Percentiles rank a stretch among this genome's conserved stretches.
Evolutionary conservation across 2,329 filamentous ascomycete species (phyloP).

Genomic region (Bipolaris cookei): DNA sequence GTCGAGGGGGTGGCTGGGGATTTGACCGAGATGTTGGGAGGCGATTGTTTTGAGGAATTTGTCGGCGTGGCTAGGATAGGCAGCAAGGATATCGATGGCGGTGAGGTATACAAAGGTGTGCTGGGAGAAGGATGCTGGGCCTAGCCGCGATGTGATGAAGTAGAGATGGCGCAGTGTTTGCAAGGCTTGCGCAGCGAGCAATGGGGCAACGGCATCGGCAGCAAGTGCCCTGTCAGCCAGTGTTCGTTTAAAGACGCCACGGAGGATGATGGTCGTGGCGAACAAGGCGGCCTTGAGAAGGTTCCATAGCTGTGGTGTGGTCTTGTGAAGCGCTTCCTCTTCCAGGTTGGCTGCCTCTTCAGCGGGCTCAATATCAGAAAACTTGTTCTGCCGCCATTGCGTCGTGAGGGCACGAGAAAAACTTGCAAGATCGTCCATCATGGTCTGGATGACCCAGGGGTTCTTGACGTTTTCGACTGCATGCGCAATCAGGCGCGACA

Average conservation of each 20-base stretch:
- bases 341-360: slow-evolving; percentile 70
- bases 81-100: slow-evolving; percentile 78
- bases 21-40: slow-evolving; percentile 60
- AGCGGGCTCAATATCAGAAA: slow-evolving; percentile 73
- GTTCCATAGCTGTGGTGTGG: slow-evolving; percentile 76
- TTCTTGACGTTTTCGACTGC: slow-evolving; percentile 65
- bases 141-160: slow-evolving; percentile 79
- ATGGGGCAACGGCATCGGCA: slow-evolving; percentile 64
- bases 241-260: slow-evolving; percentile 72
- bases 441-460: slow-evolving; percentile 56
- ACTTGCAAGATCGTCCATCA: slow-evolving; percentile 68
- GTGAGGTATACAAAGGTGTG: slow-evolving; percentile 85
- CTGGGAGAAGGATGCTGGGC: slow-evolving; percentile 77
- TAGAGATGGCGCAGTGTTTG: slow-evolving; percentile 77
- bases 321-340: slow-evolving; percentile 68
- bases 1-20: slow-evolving; percentile 70
- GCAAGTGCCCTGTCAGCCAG: slow-evolving; percentile 64
- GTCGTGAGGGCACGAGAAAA: slow-evolving; percentile 71
- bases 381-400: slow-evolving; percentile 75
- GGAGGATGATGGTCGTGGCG: slow-evolving; percentile 74
- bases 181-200: slow-evolving; percentile 73
- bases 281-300: slow-evolving; percentile 78
- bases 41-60: slow-evolving; percentile 70
- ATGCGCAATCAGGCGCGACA: slow-evolving; percentile 70
- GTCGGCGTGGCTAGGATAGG: slow-evolving; percentile 70